Evolutionary conservation across 169 alveolate species (phyloP), one percentile per base, ranked within the genome.

Genomic region (Eimeria sp.): DNA sequence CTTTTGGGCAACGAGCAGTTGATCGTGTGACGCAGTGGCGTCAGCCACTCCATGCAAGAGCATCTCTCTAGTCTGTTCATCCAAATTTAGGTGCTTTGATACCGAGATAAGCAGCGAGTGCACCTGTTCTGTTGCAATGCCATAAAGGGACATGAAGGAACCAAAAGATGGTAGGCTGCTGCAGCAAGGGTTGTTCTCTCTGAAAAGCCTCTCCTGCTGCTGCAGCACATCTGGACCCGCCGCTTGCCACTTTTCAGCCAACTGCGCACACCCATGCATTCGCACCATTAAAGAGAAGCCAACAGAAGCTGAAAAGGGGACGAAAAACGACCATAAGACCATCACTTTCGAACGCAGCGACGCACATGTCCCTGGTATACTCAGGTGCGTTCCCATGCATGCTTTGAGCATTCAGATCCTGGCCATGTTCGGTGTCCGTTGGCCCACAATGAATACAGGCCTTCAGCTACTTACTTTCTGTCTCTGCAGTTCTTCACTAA

Each of bases 401-500:
- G 84, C 84, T 11, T 75, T 45, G 84, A 34, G 45, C 18, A 67
- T 45, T 22, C 47, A 67, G 7, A n/a, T 3, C 34, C 27, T 11
- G 27, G 63, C 63, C 10, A 16, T 14, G 14, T 25, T 43, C 58
- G 70, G 14, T 11, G 47, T 16, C 40, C 40, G 3, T 40, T 78
- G 65, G 67, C 45, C 47, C 58, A 51, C 58, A 45, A 25, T 47
- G 14, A 58, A 34, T 16, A 22, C 87, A 25, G 4, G 34, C 87
- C 4, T 1, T 25, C 63, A 43, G 87, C 22, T 5, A 47, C 84
- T 72, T 34, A 95, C 95, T 93, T 75, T 88, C 47, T 95, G 95
- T 16, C 95, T 67, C 67, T 86, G 96, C 9, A 95, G 67, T 47
- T 89, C 97, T 45, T 95, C 97, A 70, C 95, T 87, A 72, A 95